Conservation (phyloP, 2,329 filamentous ascomycete genomes). For the Alternaria ventricosa region DNA sequence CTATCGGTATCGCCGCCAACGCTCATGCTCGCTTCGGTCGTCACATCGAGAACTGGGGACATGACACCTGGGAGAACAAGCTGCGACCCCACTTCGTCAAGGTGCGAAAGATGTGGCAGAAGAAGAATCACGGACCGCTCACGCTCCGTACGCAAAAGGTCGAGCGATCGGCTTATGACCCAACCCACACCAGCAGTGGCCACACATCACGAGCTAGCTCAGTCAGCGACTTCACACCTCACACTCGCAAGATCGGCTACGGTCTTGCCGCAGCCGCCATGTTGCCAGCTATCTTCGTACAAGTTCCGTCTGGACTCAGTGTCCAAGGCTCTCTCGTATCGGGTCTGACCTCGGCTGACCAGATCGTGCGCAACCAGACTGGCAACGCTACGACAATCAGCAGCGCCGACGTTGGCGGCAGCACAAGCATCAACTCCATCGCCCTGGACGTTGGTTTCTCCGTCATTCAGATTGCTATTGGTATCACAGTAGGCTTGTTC, state of each 20-base stretch:
- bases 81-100: constrained; percentile 51
- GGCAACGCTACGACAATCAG: constrained; percentile 50
- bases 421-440: constrained; percentile 48
- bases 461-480: constrained; percentile 59
- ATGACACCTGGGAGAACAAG: constrained; percentile 62
- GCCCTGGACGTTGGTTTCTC: constrained; percentile 57
- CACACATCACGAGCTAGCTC: constrained; percentile 31
- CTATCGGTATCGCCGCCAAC: constrained; percentile 79
- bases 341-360: constrained; percentile 63
- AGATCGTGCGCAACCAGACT: constrained; percentile 59
- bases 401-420: constrained; percentile 29
- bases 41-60: constrained; percentile 62
- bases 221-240: constrained; percentile 36
- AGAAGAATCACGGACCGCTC: constrained; percentile 25
- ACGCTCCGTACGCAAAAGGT: constrained; percentile 17
- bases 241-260: constrained; percentile 61
- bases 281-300: constrained; percentile 82
- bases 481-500: constrained; percentile 59
- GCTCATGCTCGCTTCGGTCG: constrained; percentile 74
- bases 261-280: constrained; percentile 84
- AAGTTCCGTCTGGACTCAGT: constrained; percentile 66
- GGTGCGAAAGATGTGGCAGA: constrained; percentile 34
- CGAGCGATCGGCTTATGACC: constrained; percentile 28
- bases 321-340: constrained; percentile 64
- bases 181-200: constrained; percentile 22